Percentiles rank a stretch among this genome's conserved stretches.
Conservation (phyloP, 1,284 basidiomycete species). For the Apiotrichum gamsii region DNA sequence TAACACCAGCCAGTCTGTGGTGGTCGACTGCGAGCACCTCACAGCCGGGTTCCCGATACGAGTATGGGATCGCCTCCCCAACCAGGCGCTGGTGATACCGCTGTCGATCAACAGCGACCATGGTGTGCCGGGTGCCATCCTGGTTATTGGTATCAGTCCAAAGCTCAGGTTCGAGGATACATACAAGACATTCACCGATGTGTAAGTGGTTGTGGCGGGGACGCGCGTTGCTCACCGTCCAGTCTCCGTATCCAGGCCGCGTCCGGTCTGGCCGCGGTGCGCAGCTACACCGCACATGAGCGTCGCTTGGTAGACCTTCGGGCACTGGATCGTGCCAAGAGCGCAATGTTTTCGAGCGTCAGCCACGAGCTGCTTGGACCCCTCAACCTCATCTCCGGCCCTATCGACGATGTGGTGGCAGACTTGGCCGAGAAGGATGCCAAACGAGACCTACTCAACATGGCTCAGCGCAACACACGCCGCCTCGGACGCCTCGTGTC, state of each 20-base stretch:
- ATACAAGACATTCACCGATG: constrained; percentile 37
- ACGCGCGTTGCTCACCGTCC: too few relatives aligned
- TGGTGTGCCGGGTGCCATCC: constrained; percentile 32
- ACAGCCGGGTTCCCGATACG: constrained; percentile 35
- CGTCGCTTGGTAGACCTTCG: constrained; percentile 43
- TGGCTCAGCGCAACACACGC: constrained; percentile 39
- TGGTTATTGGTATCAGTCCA: constrained; percentile 46
- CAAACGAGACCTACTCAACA: constrained; percentile 36
- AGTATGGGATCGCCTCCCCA: constrained; percentile 43
- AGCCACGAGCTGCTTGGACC: constrained; percentile 46
- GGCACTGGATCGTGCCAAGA: constrained; percentile 46
- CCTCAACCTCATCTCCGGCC: constrained; percentile 42
- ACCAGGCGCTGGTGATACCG: constrained; percentile 44
- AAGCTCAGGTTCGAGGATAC: constrained; percentile 39
- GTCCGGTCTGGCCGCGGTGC: not conserved
- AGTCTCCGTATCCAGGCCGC: not conserved
- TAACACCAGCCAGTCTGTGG: constrained; percentile 23
- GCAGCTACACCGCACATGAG: not conserved
- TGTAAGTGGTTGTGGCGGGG: not conserved
- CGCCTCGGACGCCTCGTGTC: constrained; percentile 41
- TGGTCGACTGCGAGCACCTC: constrained; percentile 35
- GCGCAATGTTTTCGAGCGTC: constrained; percentile 37
- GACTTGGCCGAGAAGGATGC: constrained; percentile 28
- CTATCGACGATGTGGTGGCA: constrained; percentile 31
- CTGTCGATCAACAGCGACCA: constrained; percentile 40